Base-by-base conservation (phyloP, 2,329 filamentous ascomycete genomes). In the Periconia macrospinosa region DNA sequence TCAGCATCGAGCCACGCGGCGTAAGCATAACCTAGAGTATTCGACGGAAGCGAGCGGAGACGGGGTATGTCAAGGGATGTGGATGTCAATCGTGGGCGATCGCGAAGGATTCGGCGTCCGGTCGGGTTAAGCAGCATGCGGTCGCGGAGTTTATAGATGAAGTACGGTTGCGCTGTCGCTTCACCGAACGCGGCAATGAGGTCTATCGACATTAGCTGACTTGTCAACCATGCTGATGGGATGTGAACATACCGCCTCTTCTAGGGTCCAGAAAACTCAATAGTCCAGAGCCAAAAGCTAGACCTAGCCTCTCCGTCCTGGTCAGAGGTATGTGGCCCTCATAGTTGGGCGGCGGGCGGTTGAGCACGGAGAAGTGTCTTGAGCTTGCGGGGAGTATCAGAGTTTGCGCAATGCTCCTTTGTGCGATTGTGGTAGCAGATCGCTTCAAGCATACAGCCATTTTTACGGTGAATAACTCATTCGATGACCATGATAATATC, bases 141-240 rank as follows among this genome's bases (percentile, higher is more conserved):
- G 71, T 93, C 85, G 61, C 91, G 92, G 18, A 99, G 90, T 52
- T 91, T 90, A 76, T 90, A 86, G 75, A 97, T 92, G 79, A 97
- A 97, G 82, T 92, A 96, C 13, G 94, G 94, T 10, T 92, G 91
- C 19, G 92, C 91, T 2, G 94, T 97, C 27, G 92, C 87, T 80
- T 99, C 94, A 69, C 92, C 93, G n/a, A 96, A 85, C 33, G 91
- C 85, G 33, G 94, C 94, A 65, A 99, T 95, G 62, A 99, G 86
- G 78, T 99, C 94, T 91, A 45, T 14, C 18, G 15, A 11, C 41
- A 57, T 30, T 30, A 18, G 19, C 41, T 35, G 45, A 49, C 9
- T n/a, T 9, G n/a, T 3, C 30, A 44, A 3, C 18, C n/a, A n/a
- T 30, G 19, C 10, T 17, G 7, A 13, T 1, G 44, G 10, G 2